Conservation (phyloP, 2,329 filamentous ascomycete genomes). For the Fusarium chaquense region DNA sequence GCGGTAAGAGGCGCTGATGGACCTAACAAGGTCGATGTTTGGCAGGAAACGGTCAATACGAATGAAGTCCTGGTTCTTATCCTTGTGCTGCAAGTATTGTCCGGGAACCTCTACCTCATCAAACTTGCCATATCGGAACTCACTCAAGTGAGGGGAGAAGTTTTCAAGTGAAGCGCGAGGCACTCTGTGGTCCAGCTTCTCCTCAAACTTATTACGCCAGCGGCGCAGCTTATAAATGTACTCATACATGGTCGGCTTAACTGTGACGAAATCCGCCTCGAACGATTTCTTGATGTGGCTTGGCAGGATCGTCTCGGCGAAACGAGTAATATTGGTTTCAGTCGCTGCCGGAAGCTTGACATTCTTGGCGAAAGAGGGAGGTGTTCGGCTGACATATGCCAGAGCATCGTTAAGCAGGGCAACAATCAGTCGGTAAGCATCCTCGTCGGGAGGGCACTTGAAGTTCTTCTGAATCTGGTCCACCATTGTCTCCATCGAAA, state of each 20-base stretch:
- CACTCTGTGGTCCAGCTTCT: constrained; percentile 89
- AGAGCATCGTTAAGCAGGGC: constrained; percentile 95
- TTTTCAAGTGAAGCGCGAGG: constrained; percentile 81
- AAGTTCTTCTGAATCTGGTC: constrained; percentile 99
- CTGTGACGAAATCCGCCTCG: constrained; percentile 94
- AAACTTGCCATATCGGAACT: constrained; percentile 97
- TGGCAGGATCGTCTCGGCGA: constrained; percentile 95
- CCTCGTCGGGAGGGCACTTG: constrained; percentile 98
- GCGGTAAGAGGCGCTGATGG: constrained; percentile 90
- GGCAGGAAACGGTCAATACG: constrained; percentile 97
- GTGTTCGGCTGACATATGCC: constrained; percentile 90
- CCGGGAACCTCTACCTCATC: constrained; percentile 98
- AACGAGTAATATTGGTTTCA: constrained; percentile 95
- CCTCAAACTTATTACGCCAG: constrained; percentile 98
- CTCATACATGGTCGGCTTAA: constrained; percentile 97
- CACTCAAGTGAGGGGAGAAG: constrained; percentile 91
- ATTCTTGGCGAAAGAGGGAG: constrained; percentile 86
- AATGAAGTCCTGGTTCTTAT: constrained; percentile 99
- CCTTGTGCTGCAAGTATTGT: constrained; percentile 96
- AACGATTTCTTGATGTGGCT: constrained; percentile 96
- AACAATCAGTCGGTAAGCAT: constrained; percentile 97
- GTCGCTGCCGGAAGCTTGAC: constrained; percentile 91
- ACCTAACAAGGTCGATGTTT: constrained; percentile 91
- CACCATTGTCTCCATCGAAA: constrained; percentile 99
- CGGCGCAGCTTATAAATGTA: constrained; percentile 97